Evolutionary conservation across 2,329 filamentous ascomycete genomes (phyloP), one percentile per base, ranked within the genome.

Genomic region (Cadophora gregata): DNA sequence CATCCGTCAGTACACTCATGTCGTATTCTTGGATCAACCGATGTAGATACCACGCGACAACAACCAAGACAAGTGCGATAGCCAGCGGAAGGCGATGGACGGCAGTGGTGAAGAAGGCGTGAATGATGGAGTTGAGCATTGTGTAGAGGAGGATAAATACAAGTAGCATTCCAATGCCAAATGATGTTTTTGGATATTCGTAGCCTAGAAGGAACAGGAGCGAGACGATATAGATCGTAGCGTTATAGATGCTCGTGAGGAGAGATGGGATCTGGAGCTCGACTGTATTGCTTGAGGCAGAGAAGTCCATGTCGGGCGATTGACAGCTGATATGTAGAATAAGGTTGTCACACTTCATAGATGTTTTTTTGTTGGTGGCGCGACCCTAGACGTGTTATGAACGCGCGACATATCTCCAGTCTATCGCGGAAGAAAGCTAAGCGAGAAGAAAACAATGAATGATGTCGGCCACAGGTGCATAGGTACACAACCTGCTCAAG

Each of bases 381-480:
- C 31, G 21, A 25, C 5, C 14, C 19, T 56, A 7, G 31, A 33
- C 16, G 51, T 9, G 31, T 25, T 25, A 10, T 45, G 5, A 1
- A n/a, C 42, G 12, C 19, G 42, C 19, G 42, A n/a, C 19, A 14
- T 14, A 21, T 42, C 27, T 36, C 7, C 4, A 24, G 31, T 25
- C 6, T 38, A 16, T 42, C 25, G 8, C 16, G n/a, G 21, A 25
- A 4, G 31, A 25, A n/a, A 12, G 31, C 21, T 58, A 58, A 58
- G 31, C 53, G 53, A 58, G 51, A 58, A 42, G 9, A 58, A 58
- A 38, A 58, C 53, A 58, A 38, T 38, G 29, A 14, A 58, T 25
- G 53, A 58, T 21, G 10, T 58, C 19, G 19, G 31, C 6, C 7
- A 33, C 16, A n/a, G n/a, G 19, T 55, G 12, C 25, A 21, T 9